Conservation (phyloP, 139 green algal genomes). For the Pleodorina starrii region DNA sequence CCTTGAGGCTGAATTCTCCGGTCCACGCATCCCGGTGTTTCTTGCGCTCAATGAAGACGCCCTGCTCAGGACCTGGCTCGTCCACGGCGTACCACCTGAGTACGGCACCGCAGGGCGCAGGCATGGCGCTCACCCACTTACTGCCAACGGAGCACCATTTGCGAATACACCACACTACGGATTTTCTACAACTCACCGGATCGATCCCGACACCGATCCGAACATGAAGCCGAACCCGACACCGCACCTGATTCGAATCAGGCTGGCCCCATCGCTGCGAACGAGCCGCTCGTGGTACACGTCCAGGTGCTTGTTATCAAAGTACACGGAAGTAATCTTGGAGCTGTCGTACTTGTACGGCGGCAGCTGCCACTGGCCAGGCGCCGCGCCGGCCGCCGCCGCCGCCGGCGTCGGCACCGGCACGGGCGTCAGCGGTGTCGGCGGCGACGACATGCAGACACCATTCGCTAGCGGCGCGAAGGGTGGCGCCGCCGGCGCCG, state of each 20-base stretch:
- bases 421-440: background rate
- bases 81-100: constrained; percentile 48
- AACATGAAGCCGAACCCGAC: too few relatives aligned
- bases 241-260: constrained; percentile 79
- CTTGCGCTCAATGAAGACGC: constrained; percentile 92
- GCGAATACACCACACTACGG: too few relatives aligned
- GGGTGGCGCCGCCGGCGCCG: background rate
- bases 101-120: too few relatives aligned
- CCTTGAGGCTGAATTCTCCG: constrained; percentile 81
- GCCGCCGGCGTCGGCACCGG: background rate
- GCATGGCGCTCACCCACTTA: too few relatives aligned
- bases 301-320: constrained; percentile 74
- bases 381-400: too few relatives aligned
- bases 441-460: background rate
- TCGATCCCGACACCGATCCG: too few relatives aligned
- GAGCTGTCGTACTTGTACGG: constrained; percentile 22
- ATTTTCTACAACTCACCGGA: too few relatives aligned
- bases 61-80: background rate
- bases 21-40: constrained; percentile 84
- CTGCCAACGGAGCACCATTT: too few relatives aligned
- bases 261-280: constrained; percentile 71
- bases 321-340: constrained; percentile 77
- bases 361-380: background rate
- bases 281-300: constrained; percentile 80
- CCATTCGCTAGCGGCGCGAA: background rate